Percentiles rank a stretch among this genome's conserved stretches.
These are phyloP conservation scores for Lactarius vividus DNA, from an alignment of 768 basidiomycete species.

Conservation along the genomic window DNA sequence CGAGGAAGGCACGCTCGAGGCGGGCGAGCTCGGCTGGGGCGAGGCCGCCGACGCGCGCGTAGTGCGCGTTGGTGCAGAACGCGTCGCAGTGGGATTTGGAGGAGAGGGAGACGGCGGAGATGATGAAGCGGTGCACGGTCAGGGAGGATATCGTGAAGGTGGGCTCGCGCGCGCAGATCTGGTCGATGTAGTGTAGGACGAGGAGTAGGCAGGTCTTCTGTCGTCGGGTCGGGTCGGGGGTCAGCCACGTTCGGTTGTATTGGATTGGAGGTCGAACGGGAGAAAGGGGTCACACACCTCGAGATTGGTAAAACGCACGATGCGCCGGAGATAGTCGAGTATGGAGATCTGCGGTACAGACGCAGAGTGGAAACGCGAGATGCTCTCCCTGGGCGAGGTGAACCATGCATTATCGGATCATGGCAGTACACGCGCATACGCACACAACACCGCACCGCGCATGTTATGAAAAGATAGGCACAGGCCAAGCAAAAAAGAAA, in stretches of 20 bases:
- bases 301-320: slow-evolving; percentile 92
- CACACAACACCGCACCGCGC: too few species aligned
- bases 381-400: slow-evolving; percentile 57
- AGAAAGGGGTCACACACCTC: slow-evolving; percentile 68
- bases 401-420: slow-evolving; percentile 1
- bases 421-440: background rate
- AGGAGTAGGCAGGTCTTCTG: slow-evolving; percentile 80
- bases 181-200: slow-evolving; percentile 87
- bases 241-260: too few species aligned
- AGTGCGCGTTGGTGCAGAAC: slow-evolving; percentile 92
- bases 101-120: slow-evolving; percentile 87
- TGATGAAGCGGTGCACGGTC: slow-evolving; percentile 97
- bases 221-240: too few species aligned
- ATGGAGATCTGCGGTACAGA: slow-evolving; percentile 85
- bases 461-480: background rate
- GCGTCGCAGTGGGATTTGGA: slow-evolving; percentile 94
- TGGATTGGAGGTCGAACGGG: too few species aligned
- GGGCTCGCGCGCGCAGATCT: slow-evolving; percentile 84
- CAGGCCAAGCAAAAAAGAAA: too few species aligned
- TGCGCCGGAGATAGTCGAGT: slow-evolving; percentile 90
- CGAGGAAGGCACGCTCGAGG: slow-evolving; percentile 91
- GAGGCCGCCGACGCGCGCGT: slow-evolving; percentile 96
- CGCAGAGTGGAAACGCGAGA: slow-evolving; percentile 96
- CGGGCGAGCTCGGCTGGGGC: slow-evolving; percentile 87
- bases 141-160: slow-evolving; percentile 92